These are phyloP conservation scores for Stagonosporopsis cucurbitacearum DNA, from an alignment of 2,329 filamentous ascomycete species.

Conservation along the genomic window DNA sequence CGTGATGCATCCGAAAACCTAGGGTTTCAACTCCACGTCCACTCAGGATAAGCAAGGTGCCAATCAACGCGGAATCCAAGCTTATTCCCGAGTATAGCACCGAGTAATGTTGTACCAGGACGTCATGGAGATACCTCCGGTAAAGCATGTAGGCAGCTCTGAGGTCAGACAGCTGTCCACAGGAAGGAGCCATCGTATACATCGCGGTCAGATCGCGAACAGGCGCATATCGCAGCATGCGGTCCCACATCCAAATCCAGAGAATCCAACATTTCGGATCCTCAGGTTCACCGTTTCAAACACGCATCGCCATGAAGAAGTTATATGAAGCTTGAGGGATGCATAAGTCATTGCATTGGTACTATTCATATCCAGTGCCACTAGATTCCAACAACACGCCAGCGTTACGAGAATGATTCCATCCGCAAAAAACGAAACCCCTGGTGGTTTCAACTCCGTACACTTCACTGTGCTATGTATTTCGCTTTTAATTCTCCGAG, in stretches of 20 bases:
- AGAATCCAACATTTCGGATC: constrained; percentile 4
- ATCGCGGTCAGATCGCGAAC: background rate
- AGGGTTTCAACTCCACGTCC: background rate
- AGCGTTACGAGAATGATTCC: constrained; percentile 5
- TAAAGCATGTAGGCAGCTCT: constrained; percentile 1
- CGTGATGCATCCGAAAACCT: background rate
- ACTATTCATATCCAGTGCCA: background rate
- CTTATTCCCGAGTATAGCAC: background rate
- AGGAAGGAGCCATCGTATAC: background rate
- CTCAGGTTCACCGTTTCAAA: constrained; percentile 13
- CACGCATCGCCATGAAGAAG: background rate
- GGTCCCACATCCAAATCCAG: background rate
- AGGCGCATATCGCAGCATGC: background rate
- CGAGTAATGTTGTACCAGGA: background rate
- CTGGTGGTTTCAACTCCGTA: constrained; percentile 13
- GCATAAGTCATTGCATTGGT: background rate
- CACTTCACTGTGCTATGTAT: constrained; percentile 18
- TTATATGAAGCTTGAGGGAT: constrained; percentile 13
- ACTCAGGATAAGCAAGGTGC: constrained; percentile 1
- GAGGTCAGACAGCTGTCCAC: constrained; percentile 1
- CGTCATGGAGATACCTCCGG: background rate
- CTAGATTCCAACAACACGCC: background rate
- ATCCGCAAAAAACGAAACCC: background rate
- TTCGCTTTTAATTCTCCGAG: constrained; percentile 8
- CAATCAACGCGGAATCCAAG: background rate